phyloP scores from a whole-genome alignment of 1,284 basidiomycete species.

The Cutaneotrichosporon curvatum region DNA sequence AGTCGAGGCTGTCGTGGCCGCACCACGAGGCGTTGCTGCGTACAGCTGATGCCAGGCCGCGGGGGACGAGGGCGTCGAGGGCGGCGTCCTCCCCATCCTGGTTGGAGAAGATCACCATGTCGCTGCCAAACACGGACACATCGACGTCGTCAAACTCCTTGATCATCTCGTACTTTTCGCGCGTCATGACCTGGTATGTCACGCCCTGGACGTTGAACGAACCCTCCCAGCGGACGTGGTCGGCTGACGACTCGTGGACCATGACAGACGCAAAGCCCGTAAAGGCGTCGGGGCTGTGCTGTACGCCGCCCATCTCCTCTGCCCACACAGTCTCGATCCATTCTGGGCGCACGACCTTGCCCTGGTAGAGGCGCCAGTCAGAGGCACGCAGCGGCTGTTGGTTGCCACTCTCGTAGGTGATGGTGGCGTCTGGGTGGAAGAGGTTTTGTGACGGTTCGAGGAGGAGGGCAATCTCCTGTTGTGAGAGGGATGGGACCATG shows the following conservation, averaged over 20 bases:
- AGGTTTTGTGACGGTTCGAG: slow-evolving; percentile 67
- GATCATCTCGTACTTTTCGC: slow-evolving; percentile 60
- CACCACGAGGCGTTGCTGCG: slow-evolving; percentile 45
- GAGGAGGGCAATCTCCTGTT: slow-evolving; percentile 45
- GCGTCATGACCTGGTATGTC: slow-evolving; percentile 66
- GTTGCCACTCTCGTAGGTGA: slow-evolving; percentile 34
- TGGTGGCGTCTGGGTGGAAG: slow-evolving; percentile 65
- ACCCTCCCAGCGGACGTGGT: slow-evolving; percentile 62
- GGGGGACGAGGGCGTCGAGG: slow-evolving; percentile 3
- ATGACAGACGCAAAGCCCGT: slow-evolving; percentile 66
- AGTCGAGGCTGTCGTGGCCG: slow-evolving; percentile 61
- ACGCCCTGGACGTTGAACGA: slow-evolving; percentile 63
- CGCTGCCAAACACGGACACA: slow-evolving; percentile 49
- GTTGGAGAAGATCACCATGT: slow-evolving; percentile 58
- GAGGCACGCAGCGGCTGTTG: slow-evolving; percentile 23
- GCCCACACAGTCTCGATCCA: slow-evolving; percentile 45
- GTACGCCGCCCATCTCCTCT: slow-evolving; percentile 22
- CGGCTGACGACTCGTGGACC: slow-evolving; percentile 56
- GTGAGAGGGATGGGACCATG: slow-evolving; percentile 26
- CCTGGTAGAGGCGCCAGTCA: slow-evolving; percentile 54
- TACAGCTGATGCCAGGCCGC: background rate
- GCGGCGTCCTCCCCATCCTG: slow-evolving; percentile 46
- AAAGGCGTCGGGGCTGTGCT: slow-evolving; percentile 31
- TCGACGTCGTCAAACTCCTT: slow-evolving; percentile 55
- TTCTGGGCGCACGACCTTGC: slow-evolving; percentile 58